Percentiles rank a stretch among this genome's conserved stretches.
phyloP scores from a whole-genome alignment of 129 eudicot species.

The Solidago caesia region DNA sequence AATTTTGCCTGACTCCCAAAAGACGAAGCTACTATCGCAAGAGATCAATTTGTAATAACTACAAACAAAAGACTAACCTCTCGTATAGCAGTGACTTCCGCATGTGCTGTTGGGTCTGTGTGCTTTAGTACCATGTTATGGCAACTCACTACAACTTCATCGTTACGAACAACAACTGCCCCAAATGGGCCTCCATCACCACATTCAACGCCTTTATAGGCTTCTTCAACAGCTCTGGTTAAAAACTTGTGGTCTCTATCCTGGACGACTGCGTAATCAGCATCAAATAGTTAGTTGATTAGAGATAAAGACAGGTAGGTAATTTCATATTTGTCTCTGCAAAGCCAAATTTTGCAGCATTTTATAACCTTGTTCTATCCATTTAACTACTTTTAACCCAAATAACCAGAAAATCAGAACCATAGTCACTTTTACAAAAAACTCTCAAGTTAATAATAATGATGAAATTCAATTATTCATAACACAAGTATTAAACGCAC shows the following conservation, averaged over 20 bases:
- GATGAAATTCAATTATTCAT: too few relatives aligned
- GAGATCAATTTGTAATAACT: background rate
- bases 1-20: background rate
- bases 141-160: constrained; percentile 79
- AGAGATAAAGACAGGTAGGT: background rate
- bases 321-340: background rate
- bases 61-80: constrained; percentile 52
- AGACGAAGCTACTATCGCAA: background rate
- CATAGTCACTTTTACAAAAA: background rate
- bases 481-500: too few relatives aligned
- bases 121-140: constrained; percentile 73
- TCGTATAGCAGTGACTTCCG: constrained; percentile 85
- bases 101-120: constrained; percentile 81
- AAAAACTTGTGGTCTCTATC: constrained; percentile 84
- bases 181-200: constrained; percentile 94
- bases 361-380: background rate
- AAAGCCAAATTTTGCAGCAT: background rate
- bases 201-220: constrained; percentile 77
- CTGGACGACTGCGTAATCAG: constrained; percentile 53
- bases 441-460: background rate
- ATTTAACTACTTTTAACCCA: background rate
- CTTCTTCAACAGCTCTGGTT: constrained; percentile 79
- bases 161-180: constrained; percentile 73
- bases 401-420: background rate
- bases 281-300: background rate